Base-by-base conservation (phyloP, 768 basidiomycete species). In the Lentinula detonsa region DNA sequence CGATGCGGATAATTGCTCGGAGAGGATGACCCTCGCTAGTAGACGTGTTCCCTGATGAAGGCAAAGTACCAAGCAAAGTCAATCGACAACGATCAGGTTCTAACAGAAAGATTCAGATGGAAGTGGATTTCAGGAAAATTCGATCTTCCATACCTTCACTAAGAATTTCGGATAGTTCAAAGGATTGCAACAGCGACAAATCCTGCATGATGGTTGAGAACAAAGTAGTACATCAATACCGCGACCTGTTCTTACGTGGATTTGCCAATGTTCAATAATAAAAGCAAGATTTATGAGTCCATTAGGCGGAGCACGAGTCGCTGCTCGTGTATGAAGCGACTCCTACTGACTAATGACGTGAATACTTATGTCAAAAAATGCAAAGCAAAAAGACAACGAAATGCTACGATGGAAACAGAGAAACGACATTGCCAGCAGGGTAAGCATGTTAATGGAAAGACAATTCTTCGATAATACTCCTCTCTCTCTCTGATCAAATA, bases 1-100 rank as follows among this genome's bases (percentile, higher is more conserved):
- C 90, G 42, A 95, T 75, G 40, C 87, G 83, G n/a, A 95, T 67
- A 63, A 95, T 86, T 3, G 89, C 85, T 35, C 77, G 76, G 2
- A 78, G 71, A n/a, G 74, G 42, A 21, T 35, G 70, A 1, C 61
- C 57, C 16, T 42, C 64, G 65, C 16, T 63, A 43, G 6, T 31
- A 16, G 57, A 21, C 33, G 34, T 33, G 45, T 50, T 62, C 53
- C 56, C 60, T 0, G 70, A 61, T n/a, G 64, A 58, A 28, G 76
- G 83, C 11, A 91, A 76, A 1, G 77, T 82, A 4, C 95, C 93
- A 2, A 95, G 82, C 31, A 31, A 18, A 3, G 37, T 59, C 55
- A 61, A 48, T 33, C 68, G 62, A 59, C 65, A 66, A 35, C 66
- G 63, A 52, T 69, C 66, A 8, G 68, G 68, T 53, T 69, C 68